phyloP scores from a whole-genome alignment of 106 monocot species.

The Dendrobium chrysotoxum region DNA sequence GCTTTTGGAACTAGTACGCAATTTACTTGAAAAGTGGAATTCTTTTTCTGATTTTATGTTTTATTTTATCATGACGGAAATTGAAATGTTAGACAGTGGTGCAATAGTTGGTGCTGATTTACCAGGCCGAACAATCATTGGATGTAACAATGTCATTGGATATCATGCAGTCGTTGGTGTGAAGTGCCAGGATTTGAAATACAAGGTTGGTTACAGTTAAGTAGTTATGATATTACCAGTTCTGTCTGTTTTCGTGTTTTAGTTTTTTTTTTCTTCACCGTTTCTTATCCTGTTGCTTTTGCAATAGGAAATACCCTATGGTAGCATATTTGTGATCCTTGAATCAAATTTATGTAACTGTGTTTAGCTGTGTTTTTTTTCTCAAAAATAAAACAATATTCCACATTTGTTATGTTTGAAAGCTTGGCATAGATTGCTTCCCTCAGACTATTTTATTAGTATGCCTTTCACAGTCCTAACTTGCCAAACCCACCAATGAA shows the following conservation, averaged over 20 bases:
- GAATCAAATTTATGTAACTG: neutral
- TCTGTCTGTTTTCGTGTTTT: neutral
- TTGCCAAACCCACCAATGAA: too few species aligned
- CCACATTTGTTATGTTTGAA: neutral
- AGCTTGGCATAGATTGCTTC: neutral
- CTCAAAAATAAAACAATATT: neutral
- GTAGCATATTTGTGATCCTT: neutral
- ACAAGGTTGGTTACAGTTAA: constrained; percentile 42
- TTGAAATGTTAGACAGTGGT: constrained; percentile 68
- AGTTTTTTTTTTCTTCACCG: neutral
- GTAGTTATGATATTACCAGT: neutral
- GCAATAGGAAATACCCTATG: neutral
- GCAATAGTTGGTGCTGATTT: constrained; percentile 91
- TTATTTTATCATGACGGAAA: neutral
- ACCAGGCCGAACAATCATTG: constrained; percentile 71
- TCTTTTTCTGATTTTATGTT: neutral
- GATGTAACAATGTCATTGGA: constrained; percentile 79
- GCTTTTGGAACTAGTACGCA: neutral
- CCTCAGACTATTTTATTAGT: neutral
- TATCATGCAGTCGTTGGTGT: constrained; percentile 70
- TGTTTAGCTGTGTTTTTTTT: neutral
- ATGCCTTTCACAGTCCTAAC: too few species aligned
- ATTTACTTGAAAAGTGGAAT: neutral
- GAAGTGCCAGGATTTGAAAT: constrained; percentile 94
- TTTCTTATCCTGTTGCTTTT: neutral